Conservation (phyloP, 805 yeast species). For the Saccharomycopsis capsularis region DNA sequence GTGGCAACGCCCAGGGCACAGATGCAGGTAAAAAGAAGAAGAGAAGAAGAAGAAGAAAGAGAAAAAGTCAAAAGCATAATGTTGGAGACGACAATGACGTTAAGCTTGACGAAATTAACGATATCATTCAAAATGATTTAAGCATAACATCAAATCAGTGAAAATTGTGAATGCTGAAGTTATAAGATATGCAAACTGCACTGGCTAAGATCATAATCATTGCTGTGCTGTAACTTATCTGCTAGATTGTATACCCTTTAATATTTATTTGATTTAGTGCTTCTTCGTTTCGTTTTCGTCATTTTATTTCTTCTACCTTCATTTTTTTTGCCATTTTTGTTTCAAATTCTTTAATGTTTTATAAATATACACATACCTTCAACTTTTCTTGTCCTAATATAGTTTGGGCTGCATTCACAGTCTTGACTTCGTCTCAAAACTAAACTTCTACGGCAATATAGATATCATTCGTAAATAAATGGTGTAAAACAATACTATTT, state of each 20-base stretch:
- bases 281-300: background rate
- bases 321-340: background rate
- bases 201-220: background rate
- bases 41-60: conserved; percentile 23
- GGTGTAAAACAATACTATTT: too few relatives aligned
- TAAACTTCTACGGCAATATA: too few relatives aligned
- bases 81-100: conserved; percentile 10
- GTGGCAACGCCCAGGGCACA: conserved; percentile 6
- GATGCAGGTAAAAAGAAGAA: conserved; percentile 12
- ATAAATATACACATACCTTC: background rate
- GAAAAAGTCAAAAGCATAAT: conserved; percentile 9
- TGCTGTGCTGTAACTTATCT: background rate
- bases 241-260: background rate
- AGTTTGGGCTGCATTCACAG: too few relatives aligned
- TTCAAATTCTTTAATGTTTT: background rate
- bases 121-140: conserved; percentile 11
- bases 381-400: too few relatives aligned
- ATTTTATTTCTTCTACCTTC: background rate
- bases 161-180: background rate
- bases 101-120: conserved; percentile 17
- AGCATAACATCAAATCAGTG: background rate
- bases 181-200: background rate
- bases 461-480: too few relatives aligned
- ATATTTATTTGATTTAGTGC: background rate
- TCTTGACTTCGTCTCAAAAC: too few relatives aligned